These are phyloP conservation scores for Kluyveromyces sp. DNA, from an alignment of 1,139 yeast species.

Conservation along the genomic window DNA sequence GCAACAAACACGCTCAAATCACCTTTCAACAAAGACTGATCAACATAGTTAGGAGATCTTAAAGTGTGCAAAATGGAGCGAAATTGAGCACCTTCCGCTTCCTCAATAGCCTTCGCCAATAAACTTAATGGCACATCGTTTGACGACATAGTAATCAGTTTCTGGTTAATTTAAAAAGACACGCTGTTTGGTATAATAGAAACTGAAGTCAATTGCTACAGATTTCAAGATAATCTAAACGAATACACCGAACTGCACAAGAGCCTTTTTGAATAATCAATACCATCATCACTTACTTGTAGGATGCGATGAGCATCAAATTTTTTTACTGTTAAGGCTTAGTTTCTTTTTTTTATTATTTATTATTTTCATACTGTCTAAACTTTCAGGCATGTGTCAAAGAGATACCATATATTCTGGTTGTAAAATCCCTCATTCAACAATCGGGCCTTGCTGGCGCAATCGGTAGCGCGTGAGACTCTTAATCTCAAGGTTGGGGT, in stretches of 20 bases:
- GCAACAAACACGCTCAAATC: constrained; percentile 52
- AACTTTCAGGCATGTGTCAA: too few relatives aligned
- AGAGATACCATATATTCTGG: too few relatives aligned
- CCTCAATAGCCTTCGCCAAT: constrained; percentile 28
- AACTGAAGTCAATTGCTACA: background rate
- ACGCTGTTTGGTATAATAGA: constrained; percentile 2
- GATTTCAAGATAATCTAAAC: too few relatives aligned
- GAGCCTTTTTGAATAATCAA: too few relatives aligned
- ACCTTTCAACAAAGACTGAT: constrained; percentile 39
- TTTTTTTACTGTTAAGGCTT: too few relatives aligned
- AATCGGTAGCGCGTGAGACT: constrained; percentile 42
- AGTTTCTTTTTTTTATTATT: too few relatives aligned
- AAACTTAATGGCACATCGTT: constrained; percentile 28
- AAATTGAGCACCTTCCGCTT: constrained; percentile 28
- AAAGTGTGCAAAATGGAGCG: constrained; percentile 29
- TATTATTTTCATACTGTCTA: background rate
- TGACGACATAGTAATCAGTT: constrained; percentile 10
- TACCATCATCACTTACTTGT: background rate
- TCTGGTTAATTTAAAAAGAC: too few relatives aligned
- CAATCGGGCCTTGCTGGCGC: constrained; percentile 36
- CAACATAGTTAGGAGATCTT: constrained; percentile 27
- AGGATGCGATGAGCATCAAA: constrained; percentile 5
- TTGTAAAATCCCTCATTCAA: background rate
- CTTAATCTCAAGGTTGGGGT: constrained; percentile 40
- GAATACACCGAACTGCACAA: too few relatives aligned